Percentiles rank a stretch among this genome's conserved stretches.
These are phyloP conservation scores for Asterophora lycoperdoides DNA, from an alignment of 768 basidiomycete species.

Conservation along the genomic window DNA sequence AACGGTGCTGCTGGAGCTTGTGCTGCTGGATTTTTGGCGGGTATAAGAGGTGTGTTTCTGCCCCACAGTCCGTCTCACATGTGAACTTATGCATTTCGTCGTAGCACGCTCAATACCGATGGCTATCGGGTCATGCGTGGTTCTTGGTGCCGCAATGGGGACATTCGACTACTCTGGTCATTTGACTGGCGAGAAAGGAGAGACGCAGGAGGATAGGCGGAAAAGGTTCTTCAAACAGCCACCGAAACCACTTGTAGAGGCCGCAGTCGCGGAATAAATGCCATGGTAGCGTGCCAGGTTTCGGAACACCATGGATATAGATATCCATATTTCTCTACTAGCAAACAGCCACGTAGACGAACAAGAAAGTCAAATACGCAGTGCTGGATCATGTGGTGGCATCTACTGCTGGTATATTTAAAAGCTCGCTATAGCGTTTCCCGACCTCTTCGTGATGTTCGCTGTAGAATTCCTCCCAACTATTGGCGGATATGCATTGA, in stretches of 20 bases:
- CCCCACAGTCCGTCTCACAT: neutral
- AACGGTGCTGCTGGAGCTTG: slow-evolving; percentile 87
- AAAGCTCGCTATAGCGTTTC: slow-evolving; percentile 33
- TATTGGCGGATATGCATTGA: slow-evolving; percentile 35
- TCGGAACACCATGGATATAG: neutral
- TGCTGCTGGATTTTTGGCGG: slow-evolving; percentile 90
- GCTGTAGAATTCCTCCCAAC: slow-evolving; percentile 52
- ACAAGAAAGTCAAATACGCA: neutral
- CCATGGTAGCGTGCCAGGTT: slow-evolving; percentile 3
- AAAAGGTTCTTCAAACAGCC: slow-evolving; percentile 81
- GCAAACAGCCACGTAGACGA: neutral
- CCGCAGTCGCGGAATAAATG: slow-evolving; percentile 24
- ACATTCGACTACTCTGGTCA: slow-evolving; percentile 77
- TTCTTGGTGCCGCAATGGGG: slow-evolving; percentile 77
- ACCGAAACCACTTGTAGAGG: slow-evolving; percentile 36
- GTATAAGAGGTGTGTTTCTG: slow-evolving; percentile 64
- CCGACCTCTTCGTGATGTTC: slow-evolving; percentile 39
- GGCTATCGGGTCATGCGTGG: slow-evolving; percentile 73
- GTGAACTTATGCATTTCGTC: slow-evolving; percentile 6
- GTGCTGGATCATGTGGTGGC: slow-evolving; percentile 4
- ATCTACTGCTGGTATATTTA: slow-evolving; percentile 6
- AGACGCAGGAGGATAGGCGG: slow-evolving; percentile 62
- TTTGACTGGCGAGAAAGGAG: slow-evolving; percentile 41
- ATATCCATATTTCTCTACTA: neutral
- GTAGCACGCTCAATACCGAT: slow-evolving; percentile 80